Evolutionary conservation across 1,284 basidiomycete species (phyloP).

Genomic region (Trichosporon faecale): DNA sequence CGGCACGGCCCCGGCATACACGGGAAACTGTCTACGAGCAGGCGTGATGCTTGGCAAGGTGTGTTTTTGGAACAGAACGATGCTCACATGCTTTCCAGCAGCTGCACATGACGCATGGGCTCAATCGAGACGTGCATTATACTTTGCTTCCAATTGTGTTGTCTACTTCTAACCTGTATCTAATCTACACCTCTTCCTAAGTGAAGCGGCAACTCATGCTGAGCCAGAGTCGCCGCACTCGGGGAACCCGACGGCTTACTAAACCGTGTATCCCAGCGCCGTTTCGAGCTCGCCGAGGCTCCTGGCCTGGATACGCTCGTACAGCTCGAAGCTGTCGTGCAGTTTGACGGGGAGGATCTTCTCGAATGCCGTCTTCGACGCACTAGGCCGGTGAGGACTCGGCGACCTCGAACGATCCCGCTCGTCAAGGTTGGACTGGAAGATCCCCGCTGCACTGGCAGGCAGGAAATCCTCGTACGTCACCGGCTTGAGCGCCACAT

Average conservation of each 20-base stretch:
- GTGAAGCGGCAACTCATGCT: too few relatives aligned
- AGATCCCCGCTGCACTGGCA: constrained; percentile 54
- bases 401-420: constrained; percentile 18
- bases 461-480: constrained; percentile 55
- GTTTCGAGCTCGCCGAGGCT: constrained; percentile 13
- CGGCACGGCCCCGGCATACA: neutral
- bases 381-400: constrained; percentile 16
- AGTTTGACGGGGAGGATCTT: constrained; percentile 26
- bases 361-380: constrained; percentile 24
- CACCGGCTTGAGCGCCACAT: constrained; percentile 43
- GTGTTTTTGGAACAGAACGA: too few relatives aligned
- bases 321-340: constrained; percentile 34
- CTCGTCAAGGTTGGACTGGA: constrained; percentile 50
- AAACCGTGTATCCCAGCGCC: constrained; percentile 14
- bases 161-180: too few relatives aligned
- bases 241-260: neutral
- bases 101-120: too few relatives aligned
- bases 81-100: too few relatives aligned
- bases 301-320: constrained; percentile 28
- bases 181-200: too few relatives aligned
- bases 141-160: too few relatives aligned
- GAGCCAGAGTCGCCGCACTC: neutral
- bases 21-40: neutral
- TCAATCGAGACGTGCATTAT: too few relatives aligned
- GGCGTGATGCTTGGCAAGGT: neutral